Evolutionary conservation across 108 stramenopile species (phyloP), one percentile per base, ranked within the genome.

Genomic region (Skeletonema marinoi): DNA sequence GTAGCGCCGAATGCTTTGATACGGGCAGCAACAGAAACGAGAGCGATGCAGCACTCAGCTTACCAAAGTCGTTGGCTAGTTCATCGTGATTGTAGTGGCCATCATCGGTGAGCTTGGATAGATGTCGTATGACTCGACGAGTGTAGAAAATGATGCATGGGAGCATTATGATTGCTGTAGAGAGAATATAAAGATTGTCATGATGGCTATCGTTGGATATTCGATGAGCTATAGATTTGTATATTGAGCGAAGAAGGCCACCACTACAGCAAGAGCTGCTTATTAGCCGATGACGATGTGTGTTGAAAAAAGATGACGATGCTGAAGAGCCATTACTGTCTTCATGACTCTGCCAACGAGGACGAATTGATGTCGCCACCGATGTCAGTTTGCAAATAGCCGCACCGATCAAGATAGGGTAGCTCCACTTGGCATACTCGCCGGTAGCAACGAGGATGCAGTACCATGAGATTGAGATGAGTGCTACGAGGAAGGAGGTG

Each of bases 41-140:
- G 2, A 77, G 29, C 9, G 19, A 35, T 8, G 65, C 63, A 9
- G 44, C 71, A 29, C 50, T 64, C 8, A 77, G 32, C 39, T 73
- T 77, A 1, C 76, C 76, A 73, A 77, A 65, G 65, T 63, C 71
- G 58, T 66, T 66, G 56, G 74, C 74, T 13, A 66, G n/a, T 36
- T 73, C 48, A 3, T 29, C 35, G 32, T 66, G 74, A 59, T 74
- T 38, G 36, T 29, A 16, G 50, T 11, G 12, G 8, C 16, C 30
- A 31, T 21, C 17, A 21, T 70, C 33, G 54, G 19, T 56, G 25
- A 25, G 19, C 2, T 56, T n/a, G 54, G 25, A 56, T 29, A 56
- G 54, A 25, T 56, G 54, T 10, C 54, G 54, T 56, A 56, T 10
- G 0, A 56, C 54, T 56, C 54, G 4, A 29, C 54, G 9, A 25